Evolutionary conservation across 2,329 filamentous ascomycete genomes (phyloP), one percentile per base, ranked within the genome.

Genomic region (Verticillium longisporum): DNA sequence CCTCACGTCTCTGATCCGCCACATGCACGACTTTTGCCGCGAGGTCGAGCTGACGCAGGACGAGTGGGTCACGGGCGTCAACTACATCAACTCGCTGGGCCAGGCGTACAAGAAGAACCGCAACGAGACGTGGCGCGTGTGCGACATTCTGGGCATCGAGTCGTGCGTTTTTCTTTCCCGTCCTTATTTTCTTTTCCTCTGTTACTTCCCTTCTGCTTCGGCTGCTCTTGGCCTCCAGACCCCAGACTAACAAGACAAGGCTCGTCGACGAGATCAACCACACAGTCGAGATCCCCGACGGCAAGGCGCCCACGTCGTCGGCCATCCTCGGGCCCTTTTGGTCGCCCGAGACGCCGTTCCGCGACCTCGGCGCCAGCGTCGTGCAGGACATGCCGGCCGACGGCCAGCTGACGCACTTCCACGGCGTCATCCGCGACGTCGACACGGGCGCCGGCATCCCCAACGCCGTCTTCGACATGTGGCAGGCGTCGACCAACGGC

Each of bases 311-410:
- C 11, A 95, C 91, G 5, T 84, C 90, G 2, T 90, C 89, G 4
- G 87, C 91, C 50, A 92, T 96, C 66, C 83, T 96, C 0, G 92
- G 92, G 0, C 92, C 92, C 1, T 96, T 96, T 77, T 96, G 90
- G 84, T 83, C 90, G 6, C 81, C 85, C 54, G 83, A 92, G 66
- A 86, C 91, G 0, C 91, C 91, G 5, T 76, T 83, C 61, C 83
- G 88, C 56, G 75, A 85, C n/a, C 89, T 89, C 69, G 91, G 89
- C 57, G 83, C 80, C 55, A 87, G 79, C 67, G 91, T 95, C 64
- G 80, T 87, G 21, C 77, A 76, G 61, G 72, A 81, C 64, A 79
- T 77, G 64, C 82, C 83, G 6, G 61, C 73, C 59, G 77, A 79
- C 61, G 77, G 70, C 14, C 67, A 89, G 64, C 75, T 86, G 33